Conservation (phyloP, 352 stramenopile species). For the Globisporangium abappressorium region DNA sequence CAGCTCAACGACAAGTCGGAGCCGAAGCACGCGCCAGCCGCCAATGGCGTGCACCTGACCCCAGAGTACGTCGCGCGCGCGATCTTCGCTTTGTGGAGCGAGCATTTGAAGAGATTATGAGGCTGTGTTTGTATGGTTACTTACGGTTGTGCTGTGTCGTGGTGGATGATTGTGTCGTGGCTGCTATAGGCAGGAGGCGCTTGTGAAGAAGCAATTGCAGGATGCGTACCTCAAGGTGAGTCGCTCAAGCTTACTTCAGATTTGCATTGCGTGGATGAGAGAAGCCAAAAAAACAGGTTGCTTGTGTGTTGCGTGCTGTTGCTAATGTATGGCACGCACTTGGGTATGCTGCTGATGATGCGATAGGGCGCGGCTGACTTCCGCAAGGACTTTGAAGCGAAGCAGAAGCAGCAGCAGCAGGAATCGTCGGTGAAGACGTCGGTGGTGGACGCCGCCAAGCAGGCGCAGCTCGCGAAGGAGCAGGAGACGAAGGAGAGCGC, state of each 20-base stretch:
- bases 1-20: constrained; percentile 62
- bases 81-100: background rate
- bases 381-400: constrained; percentile 56
- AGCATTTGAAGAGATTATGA: background rate
- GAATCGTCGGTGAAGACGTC: background rate
- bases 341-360: background rate
- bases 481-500: constrained; percentile 61
- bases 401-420: constrained; percentile 32
- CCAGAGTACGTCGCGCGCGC: constrained; percentile 37
- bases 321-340: background rate
- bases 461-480: constrained; percentile 68
- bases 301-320: background rate
- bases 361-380: constrained; percentile 62
- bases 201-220: constrained; percentile 73
- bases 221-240: constrained; percentile 72
- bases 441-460: constrained; percentile 28
- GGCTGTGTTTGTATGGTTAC: background rate
- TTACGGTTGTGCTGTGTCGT: background rate
- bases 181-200: constrained; percentile 42
- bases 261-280: background rate
- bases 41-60: constrained; percentile 19
- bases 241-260: background rate
- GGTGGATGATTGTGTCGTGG: background rate
- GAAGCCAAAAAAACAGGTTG: background rate
- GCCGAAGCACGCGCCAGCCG: constrained; percentile 13